Conservation (phyloP, 169 alveolate genomes). For the Plasmodium fragile region DNA sequence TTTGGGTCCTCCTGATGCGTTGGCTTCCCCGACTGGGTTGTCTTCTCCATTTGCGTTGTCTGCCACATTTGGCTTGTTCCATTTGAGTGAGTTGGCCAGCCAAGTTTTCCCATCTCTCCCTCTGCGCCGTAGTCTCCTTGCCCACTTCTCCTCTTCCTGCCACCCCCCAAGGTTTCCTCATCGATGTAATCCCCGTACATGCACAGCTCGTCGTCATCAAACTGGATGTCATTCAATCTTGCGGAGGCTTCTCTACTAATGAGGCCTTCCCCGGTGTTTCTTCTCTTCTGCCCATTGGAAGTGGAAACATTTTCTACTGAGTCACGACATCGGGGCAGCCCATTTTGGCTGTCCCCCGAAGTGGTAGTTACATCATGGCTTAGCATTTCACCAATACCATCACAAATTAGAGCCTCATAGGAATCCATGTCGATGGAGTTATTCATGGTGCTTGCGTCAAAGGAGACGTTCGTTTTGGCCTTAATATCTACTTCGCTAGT, state of each 20-base stretch:
- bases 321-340: background rate
- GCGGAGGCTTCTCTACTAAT: background rate
- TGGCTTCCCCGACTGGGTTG: background rate
- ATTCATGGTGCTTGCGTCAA: background rate
- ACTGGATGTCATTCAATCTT: background rate
- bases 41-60: background rate
- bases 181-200: conserved; percentile 59
- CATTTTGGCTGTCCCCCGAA: background rate
- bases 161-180: conserved; percentile 7
- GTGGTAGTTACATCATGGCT: background rate
- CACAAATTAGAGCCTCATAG: background rate
- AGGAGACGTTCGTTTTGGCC: background rate
- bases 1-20: background rate
- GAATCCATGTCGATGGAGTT: background rate
- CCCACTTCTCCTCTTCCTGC: conserved; percentile 3
- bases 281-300: background rate
- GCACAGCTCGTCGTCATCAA: background rate
- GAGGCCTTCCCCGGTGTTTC: background rate
- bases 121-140: background rate
- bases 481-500: background rate
- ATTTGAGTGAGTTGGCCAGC: background rate
- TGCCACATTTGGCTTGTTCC: background rate
- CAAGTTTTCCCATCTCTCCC: background rate
- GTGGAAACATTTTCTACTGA: background rate
- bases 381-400: background rate